Conservation (phyloP, 768 basidiomycete species). For the Termitomyces sp. region DNA sequence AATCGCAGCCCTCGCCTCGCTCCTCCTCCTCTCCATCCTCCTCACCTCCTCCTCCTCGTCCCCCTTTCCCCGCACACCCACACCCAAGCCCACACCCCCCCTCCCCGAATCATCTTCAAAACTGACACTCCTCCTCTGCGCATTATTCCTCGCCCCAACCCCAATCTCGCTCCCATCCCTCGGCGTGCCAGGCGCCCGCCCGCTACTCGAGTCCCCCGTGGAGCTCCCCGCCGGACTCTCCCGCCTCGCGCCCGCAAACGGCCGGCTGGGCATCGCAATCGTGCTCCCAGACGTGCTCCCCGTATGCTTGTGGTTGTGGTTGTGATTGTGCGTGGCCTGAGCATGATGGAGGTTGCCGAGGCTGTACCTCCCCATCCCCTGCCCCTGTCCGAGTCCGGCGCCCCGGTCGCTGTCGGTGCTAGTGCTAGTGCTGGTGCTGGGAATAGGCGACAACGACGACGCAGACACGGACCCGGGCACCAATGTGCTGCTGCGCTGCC, state of each 20-base stretch:
- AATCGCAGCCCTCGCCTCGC: constrained; percentile 82
- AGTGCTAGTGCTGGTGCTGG: not conserved
- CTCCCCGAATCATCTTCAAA: constrained; percentile 49
- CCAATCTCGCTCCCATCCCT: constrained; percentile 64
- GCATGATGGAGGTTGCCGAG: no score
- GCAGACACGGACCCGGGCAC: constrained; percentile 18
- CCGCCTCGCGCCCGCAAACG: constrained; percentile 48
- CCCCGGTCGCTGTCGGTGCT: not conserved
- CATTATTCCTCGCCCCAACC: constrained; percentile 23
- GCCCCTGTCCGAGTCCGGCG: not conserved
- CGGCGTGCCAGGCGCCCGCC: constrained; percentile 70
- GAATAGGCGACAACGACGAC: constrained; percentile 2
- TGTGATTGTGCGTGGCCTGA: not conserved
- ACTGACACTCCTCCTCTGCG: constrained; percentile 59
- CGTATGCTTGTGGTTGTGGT: constrained; percentile 2
- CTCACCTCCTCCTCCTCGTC: constrained; percentile 54
- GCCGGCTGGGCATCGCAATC: constrained; percentile 35
- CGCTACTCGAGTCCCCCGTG: constrained; percentile 79
- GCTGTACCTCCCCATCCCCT: not conserved
- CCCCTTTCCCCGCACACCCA: constrained; percentile 44
- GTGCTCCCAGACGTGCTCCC: not conserved
- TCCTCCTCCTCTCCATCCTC: constrained; percentile 68
- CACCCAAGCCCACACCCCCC: constrained; percentile 12
- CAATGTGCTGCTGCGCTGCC: constrained; percentile 38
- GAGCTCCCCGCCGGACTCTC: constrained; percentile 75